phyloP scores from a whole-genome alignment of 2,329 filamentous ascomycete species.

The Fonsecaea pugnacius region DNA sequence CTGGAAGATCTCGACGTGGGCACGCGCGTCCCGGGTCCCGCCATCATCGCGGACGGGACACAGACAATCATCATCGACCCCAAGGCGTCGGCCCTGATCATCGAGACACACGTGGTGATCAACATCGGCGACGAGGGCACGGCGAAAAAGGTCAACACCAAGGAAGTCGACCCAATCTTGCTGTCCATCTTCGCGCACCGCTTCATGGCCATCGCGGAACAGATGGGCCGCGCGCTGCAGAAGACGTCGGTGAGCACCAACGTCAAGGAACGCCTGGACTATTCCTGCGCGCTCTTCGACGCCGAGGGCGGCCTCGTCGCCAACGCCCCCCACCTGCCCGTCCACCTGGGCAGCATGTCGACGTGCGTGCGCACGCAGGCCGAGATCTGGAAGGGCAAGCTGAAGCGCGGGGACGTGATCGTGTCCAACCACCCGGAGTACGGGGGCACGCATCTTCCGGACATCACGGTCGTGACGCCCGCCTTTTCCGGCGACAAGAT shows the following conservation, averaged over 20 bases:
- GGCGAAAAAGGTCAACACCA: slow-evolving; percentile 30
- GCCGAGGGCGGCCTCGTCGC: slow-evolving; percentile 72
- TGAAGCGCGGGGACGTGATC: slow-evolving; percentile 79
- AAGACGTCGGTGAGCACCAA: slow-evolving; percentile 65
- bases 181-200: slow-evolving; percentile 61
- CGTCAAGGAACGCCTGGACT: slow-evolving; percentile 80
- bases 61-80: slow-evolving; percentile 93
- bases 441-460: slow-evolving; percentile 80
- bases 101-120: slow-evolving; percentile 87
- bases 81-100: slow-evolving; percentile 72
- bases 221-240: slow-evolving; percentile 62
- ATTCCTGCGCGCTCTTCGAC: slow-evolving; percentile 77
- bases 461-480: slow-evolving; percentile 80
- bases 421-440: slow-evolving; percentile 85
- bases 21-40: slow-evolving; percentile 75
- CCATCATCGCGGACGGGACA: slow-evolving; percentile 73
- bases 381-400: slow-evolving; percentile 75
- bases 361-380: slow-evolving; percentile 77
- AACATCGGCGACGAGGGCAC: slow-evolving; percentile 67
- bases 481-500: slow-evolving; percentile 71
- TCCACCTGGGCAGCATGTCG: slow-evolving; percentile 79
- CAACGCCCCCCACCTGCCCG: slow-evolving; percentile 76
- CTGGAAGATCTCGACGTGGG: slow-evolving; percentile 74
- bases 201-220: slow-evolving; percentile 64
- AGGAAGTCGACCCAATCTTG: slow-evolving; percentile 55